Conservation (phyloP, 2,329 filamentous ascomycete species). For the Sporothrix euskadiensis region DNA sequence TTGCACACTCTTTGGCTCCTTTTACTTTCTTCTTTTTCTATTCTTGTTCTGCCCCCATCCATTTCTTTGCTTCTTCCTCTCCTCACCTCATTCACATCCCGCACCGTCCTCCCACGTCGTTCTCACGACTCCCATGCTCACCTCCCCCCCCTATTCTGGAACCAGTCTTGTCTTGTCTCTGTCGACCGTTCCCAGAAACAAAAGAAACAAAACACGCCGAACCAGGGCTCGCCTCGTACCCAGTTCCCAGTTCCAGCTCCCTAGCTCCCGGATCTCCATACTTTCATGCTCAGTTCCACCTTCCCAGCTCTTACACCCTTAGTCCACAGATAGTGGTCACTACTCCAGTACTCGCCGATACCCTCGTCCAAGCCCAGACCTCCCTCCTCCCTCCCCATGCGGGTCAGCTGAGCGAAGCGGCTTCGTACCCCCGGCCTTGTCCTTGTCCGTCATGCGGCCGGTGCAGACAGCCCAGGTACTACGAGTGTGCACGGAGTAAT, state of each 20-base stretch:
- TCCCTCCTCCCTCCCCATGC: not conserved
- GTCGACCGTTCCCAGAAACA: not conserved
- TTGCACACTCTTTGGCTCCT: not conserved
- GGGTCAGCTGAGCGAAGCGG: conserved; percentile 21
- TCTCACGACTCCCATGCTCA: not conserved
- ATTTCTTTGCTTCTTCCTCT: not conserved
- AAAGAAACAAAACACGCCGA: conserved; percentile 1
- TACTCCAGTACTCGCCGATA: not conserved
- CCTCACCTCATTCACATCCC: not conserved
- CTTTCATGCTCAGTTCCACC: not conserved
- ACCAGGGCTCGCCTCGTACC: not conserved
- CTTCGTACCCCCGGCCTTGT: conserved; percentile 9
- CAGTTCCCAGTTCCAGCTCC: not conserved
- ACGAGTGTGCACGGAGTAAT: conserved; percentile 10
- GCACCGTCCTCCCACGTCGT: not conserved
- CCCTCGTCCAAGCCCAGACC: conserved; percentile 1
- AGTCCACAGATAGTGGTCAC: not conserved
- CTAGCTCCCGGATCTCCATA: not conserved
- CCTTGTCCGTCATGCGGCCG: conserved; percentile 19
- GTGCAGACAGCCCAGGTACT: conserved; percentile 3
- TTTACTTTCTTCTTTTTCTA: not conserved
- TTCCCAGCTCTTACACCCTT: not conserved
- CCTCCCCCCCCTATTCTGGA: conserved; percentile 1
- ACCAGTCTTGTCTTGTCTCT: not conserved
- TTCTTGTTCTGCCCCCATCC: not conserved